Conservation (phyloP, 352 stramenopile species). For the Plasmopara viticola region DNA sequence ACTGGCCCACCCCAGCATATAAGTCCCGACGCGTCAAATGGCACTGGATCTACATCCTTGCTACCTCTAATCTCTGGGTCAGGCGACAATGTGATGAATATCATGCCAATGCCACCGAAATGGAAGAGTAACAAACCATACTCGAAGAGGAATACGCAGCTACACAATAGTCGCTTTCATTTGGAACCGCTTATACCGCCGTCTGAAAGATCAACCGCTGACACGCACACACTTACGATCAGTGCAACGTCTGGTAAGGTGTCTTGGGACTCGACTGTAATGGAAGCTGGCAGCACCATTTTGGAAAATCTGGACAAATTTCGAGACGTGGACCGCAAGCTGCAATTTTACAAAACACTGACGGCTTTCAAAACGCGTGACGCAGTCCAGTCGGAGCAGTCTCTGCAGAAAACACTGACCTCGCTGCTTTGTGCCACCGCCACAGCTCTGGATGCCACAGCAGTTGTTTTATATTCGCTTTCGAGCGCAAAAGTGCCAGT, state of each 20-base stretch:
- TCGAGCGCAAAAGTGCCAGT: constrained; percentile 22
- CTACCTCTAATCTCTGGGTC: constrained; percentile 47
- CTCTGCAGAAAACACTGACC: constrained; percentile 39
- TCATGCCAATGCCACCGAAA: constrained; percentile 52
- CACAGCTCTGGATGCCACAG: constrained; percentile 37
- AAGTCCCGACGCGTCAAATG: constrained; percentile 3
- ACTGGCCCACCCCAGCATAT: constrained; percentile 2
- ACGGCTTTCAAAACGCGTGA: constrained; percentile 43
- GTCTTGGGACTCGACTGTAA: constrained; percentile 34
- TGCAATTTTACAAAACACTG: constrained; percentile 57
- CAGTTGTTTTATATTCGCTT: constrained; percentile 48
- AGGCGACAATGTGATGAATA: constrained; percentile 22
- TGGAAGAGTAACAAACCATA: constrained; percentile 30
- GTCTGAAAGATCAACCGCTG: constrained; percentile 14
- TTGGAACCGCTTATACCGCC: constrained; percentile 51
- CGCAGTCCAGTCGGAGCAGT: constrained; percentile 34
- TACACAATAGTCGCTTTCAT: constrained; percentile 52
- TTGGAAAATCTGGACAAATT: constrained; percentile 32
- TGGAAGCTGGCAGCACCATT: constrained; percentile 32
- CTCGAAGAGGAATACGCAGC: constrained; percentile 45
- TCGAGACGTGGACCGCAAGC: constrained; percentile 33
- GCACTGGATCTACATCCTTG: constrained; percentile 3
- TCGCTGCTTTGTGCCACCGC: constrained; percentile 33
- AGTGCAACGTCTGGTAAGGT: constrained; percentile 38
- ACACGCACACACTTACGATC: constrained; percentile 18